Evolutionary conservation across 2,329 filamentous ascomycete genomes (phyloP).

Genomic region (Diaporthe ampelina): DNA sequence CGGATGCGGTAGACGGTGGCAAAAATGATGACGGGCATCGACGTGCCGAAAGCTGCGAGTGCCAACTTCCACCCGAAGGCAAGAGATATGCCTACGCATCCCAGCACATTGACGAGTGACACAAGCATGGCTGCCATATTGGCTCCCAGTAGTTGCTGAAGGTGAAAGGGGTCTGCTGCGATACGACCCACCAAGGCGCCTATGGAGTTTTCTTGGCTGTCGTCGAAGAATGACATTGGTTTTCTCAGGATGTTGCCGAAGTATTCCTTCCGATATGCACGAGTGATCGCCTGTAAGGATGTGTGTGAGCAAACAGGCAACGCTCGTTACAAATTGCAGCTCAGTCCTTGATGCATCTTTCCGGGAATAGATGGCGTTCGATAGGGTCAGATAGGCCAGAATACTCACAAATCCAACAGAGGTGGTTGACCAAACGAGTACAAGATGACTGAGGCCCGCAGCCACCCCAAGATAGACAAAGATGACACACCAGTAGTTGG

Average conservation of each 20-base stretch:
- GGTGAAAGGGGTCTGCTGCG: conserved; percentile 68
- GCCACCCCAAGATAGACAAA: conserved; percentile 29
- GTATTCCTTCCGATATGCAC: conserved; percentile 64
- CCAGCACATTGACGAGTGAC: conserved; percentile 68
- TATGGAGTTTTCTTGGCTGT: conserved; percentile 56
- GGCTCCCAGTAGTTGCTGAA: conserved; percentile 55
- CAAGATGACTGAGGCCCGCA: conserved; percentile 32
- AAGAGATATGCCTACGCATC: conserved; percentile 74
- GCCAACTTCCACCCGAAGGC: conserved; percentile 83
- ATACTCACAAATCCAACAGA: conserved; percentile 33
- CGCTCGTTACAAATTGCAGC: neutral
- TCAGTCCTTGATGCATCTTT: neutral
- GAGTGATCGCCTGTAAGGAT: neutral
- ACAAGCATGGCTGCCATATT: conserved; percentile 75
- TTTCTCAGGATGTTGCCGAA: conserved; percentile 71
- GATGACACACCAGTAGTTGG: conserved; percentile 38
- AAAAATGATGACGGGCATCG: conserved; percentile 51
- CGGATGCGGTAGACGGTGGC: conserved; percentile 60
- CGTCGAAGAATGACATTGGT: conserved; percentile 72
- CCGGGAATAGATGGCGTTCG: rapidly evolving
- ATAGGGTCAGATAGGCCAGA: too few species aligned
- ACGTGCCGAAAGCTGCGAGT: conserved; percentile 63
- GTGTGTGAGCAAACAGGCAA: neutral
- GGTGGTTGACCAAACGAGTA: conserved; percentile 38
- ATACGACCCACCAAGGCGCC: conserved; percentile 71